Evolutionary conservation across 805 yeast genomes (phyloP).

Genomic region (Saccharomycopsis schoenii): DNA sequence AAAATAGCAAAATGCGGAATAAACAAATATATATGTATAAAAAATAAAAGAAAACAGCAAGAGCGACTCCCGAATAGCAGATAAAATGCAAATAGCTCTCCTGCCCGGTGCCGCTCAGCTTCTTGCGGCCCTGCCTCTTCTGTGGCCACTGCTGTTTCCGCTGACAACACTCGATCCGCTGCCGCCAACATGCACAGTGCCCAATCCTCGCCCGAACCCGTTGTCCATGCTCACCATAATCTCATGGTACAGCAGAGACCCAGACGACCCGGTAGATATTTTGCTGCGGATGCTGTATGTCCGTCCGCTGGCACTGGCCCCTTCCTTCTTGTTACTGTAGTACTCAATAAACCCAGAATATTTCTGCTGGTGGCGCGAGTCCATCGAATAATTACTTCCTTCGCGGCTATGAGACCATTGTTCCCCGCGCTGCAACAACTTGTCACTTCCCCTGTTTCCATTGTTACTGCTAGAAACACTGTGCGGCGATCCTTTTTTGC

Average conservation of each 20-base stretch:
- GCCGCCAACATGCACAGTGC: background rate
- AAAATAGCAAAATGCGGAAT: no score
- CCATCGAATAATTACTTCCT: background rate
- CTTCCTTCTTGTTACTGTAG: background rate
- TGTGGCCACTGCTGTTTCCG: background rate
- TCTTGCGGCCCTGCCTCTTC: background rate
- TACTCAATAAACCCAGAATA: background rate
- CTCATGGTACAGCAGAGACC: background rate
- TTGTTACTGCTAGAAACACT: background rate
- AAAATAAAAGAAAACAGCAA: no score
- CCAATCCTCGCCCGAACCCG: background rate
- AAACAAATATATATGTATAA: no score
- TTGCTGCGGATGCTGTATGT: background rate
- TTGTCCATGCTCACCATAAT: constrained; percentile 1
- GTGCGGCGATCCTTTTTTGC: background rate
- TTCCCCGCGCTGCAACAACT: background rate
- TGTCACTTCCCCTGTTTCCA: background rate
- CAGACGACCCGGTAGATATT: background rate
- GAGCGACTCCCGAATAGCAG: no score
- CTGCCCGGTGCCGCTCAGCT: no score
- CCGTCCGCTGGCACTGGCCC: background rate
- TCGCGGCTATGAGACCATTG: background rate
- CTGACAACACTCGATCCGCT: background rate
- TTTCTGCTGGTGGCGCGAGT: background rate
- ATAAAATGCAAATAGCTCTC: no score